phyloP scores from a whole-genome alignment of 2,329 filamentous ascomycete genomes.

The Cercospora citrullina region DNA sequence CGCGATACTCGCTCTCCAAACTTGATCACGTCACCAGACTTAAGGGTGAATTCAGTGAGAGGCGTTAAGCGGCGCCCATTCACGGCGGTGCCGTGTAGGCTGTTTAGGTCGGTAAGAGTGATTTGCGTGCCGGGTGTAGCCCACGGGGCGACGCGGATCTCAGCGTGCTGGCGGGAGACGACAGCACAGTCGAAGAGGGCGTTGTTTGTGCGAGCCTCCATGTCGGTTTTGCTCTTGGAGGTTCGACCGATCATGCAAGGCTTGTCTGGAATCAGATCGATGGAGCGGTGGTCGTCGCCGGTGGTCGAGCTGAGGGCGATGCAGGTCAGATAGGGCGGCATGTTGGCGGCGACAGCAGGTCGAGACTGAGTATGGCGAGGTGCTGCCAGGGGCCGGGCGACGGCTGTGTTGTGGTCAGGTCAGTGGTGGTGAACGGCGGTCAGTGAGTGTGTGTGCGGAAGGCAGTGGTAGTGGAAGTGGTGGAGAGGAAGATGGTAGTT shows the following conservation, averaged over 20 bases:
- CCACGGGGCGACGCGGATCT: constrained; percentile 27
- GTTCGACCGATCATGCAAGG: constrained; percentile 46
- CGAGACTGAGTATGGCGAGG: not conserved
- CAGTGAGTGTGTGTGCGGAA: not conserved
- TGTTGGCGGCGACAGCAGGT: constrained; percentile 6
- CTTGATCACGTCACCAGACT: constrained; percentile 35
- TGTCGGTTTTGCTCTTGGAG: constrained; percentile 44
- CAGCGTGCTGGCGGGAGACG: constrained; percentile 40
- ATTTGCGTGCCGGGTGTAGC: constrained; percentile 23
- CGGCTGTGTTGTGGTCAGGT: constrained; percentile 1
- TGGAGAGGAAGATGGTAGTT: not conserved
- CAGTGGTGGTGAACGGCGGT: not conserved
- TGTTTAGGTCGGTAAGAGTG: constrained; percentile 36
- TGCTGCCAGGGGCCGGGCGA: not conserved
- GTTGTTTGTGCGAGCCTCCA: constrained; percentile 32
- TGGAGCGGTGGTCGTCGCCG: constrained; percentile 25
- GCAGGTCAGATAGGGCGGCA: constrained; percentile 12
- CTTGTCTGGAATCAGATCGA: constrained; percentile 23
- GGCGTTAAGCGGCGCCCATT: constrained; percentile 34
- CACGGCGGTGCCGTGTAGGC: constrained; percentile 40
- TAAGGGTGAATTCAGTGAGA: constrained; percentile 23
- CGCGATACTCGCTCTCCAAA: constrained; percentile 36
- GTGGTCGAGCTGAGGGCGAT: constrained; percentile 26
- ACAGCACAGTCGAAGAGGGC: constrained; percentile 41
- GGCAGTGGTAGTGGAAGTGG: not conserved